Evolutionary conservation across 306 rosid genomes (phyloP).

Genomic region (Vigna trinervia): DNA sequence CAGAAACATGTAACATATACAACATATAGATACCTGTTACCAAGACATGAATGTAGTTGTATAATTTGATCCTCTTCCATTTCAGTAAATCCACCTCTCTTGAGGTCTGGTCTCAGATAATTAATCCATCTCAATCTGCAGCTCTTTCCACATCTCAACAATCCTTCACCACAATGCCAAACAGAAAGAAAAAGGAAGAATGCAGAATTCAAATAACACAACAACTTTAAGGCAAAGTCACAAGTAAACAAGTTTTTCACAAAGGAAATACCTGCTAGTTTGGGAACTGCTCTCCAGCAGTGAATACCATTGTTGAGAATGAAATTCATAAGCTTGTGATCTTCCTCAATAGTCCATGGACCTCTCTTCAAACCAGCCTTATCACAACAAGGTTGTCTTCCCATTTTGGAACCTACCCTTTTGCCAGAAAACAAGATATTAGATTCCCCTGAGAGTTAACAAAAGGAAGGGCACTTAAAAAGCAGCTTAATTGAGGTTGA

Average conservation of each 20-base stretch:
- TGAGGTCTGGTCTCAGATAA: slow-evolving; percentile 94
- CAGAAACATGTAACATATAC: background rate
- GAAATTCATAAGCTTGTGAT: slow-evolving; percentile 84
- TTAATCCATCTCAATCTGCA: slow-evolving; percentile 98
- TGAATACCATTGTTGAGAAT: slow-evolving; percentile 94
- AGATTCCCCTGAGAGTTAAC: slow-evolving; percentile 19
- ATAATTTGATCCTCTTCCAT: slow-evolving; percentile 88
- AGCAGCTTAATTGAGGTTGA: slow-evolving; percentile 59
- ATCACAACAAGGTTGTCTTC: slow-evolving; percentile 95
- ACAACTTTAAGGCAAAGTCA: slow-evolving; percentile 9
- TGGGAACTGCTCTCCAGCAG: slow-evolving; percentile 97
- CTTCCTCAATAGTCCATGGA: slow-evolving; percentile 98
- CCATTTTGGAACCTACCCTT: slow-evolving; percentile 56
- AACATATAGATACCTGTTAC: slow-evolving; percentile 71
- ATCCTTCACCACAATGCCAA: slow-evolving; percentile 57
- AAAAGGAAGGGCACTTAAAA: slow-evolving; percentile 48
- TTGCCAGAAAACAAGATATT: slow-evolving; percentile 27
- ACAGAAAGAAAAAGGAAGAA: background rate
- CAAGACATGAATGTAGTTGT: slow-evolving; percentile 83
- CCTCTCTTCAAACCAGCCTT: slow-evolving; percentile 94
- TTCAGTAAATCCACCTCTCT: slow-evolving; percentile 92
- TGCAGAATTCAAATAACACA: slow-evolving; percentile 26
- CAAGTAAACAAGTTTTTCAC: background rate
- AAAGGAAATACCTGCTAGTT: slow-evolving; percentile 79
- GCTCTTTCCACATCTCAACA: slow-evolving; percentile 94